Percentiles rank a stretch among this genome's conserved stretches.
phyloP scores from a whole-genome alignment of 2,329 filamentous ascomycete genomes.

The Neophaeococcomyces mojaviensis region DNA sequence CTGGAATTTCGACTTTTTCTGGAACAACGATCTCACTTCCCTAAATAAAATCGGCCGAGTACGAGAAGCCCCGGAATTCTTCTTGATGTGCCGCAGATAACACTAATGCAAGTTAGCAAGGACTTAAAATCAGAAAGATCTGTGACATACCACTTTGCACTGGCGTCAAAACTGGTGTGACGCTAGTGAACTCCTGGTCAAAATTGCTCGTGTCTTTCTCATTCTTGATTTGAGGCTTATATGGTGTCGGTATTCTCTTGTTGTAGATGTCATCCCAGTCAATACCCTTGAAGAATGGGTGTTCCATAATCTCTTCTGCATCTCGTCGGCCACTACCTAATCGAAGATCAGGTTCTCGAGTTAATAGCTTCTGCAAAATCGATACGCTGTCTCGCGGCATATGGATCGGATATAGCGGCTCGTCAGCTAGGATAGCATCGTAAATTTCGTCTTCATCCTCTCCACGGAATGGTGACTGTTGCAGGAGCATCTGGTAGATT shows the following conservation, averaged over 20 bases:
- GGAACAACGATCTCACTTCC: not conserved
- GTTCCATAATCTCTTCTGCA: slow-evolving; percentile 97
- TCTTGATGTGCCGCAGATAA: slow-evolving; percentile 98
- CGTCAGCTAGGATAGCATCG: slow-evolving; percentile 93
- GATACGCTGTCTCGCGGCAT: slow-evolving; percentile 98
- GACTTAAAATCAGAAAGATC: slow-evolving; percentile 12
- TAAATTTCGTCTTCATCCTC: slow-evolving; percentile 99
- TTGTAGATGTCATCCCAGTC: slow-evolving; percentile 99
- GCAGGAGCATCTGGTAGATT: slow-evolving; percentile 98
- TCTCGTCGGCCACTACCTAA: slow-evolving; percentile 92
- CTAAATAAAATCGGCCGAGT: slow-evolving; percentile 81
- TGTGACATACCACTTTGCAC: slow-evolving; percentile 81
- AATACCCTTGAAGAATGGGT: slow-evolving; percentile 95
- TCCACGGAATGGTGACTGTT: slow-evolving; percentile 96
- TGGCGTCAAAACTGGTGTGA: slow-evolving; percentile 92
- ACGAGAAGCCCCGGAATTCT: slow-evolving; percentile 98
- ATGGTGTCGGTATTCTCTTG: slow-evolving; percentile 83
- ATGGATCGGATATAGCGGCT: slow-evolving; percentile 94
- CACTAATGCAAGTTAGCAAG: slow-evolving; percentile 47
- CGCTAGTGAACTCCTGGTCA: slow-evolving; percentile 95
- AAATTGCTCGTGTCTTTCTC: slow-evolving; percentile 99
- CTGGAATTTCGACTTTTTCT: not conserved
- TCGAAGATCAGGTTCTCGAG: slow-evolving; percentile 85
- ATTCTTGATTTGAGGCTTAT: slow-evolving; percentile 80
- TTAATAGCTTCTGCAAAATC: slow-evolving; percentile 94